Evolutionary conservation across 2,329 filamentous ascomycete species (phyloP), one percentile per base, ranked within the genome.

Genomic region (Lasiodiplodia sp.): DNA sequence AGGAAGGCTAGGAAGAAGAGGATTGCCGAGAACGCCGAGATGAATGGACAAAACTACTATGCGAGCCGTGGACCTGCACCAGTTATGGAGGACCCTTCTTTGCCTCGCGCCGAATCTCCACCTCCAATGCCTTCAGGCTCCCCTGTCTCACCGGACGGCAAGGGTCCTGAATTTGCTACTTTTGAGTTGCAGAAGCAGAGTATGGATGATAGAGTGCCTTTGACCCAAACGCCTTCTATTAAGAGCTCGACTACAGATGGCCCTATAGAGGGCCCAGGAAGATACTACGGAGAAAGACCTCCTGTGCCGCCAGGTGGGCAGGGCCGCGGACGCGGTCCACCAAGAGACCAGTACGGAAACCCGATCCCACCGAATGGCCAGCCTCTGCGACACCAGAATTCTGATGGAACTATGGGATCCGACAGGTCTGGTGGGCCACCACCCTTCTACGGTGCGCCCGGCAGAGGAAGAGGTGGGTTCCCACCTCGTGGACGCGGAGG

Each of bases 41-140:
- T 98, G 94, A 98, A 92, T 78, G 95, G 95, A 34, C 90, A 96
- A 75, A 96, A 94, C 76, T 97, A 91, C 78, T 97, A 96, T 80
- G 79, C 82, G 73, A 81, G 83, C 76, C 79, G 85, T 75, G 75
- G 68, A 76, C 81, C 86, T 73, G 77, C 80, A 72, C 79, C 79
- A 23, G 74, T 79, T 38, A 71, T 76, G 21, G 72, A 75, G 58
- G 69, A 76, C 52, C 75, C 73, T 55, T 70, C 72, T n/a, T 75
- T 83, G 34, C 82, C 83, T 34, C 82, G 83, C 72, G 84, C 85
- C 5, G 86, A 87, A 69, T 85, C 84, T 51, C 85, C 86, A 31
- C 85, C 86, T 38, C 83, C 85, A 3, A 77, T 87, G 68, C 37
- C 49, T 31, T 14, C 57, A 56, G 56, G 49, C 38, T 82, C 80